Percentiles rank a stretch among this genome's conserved stretches.
Conservation (phyloP, 2,329 filamentous ascomycete species). For the Colletotrichum limetticola region DNA sequence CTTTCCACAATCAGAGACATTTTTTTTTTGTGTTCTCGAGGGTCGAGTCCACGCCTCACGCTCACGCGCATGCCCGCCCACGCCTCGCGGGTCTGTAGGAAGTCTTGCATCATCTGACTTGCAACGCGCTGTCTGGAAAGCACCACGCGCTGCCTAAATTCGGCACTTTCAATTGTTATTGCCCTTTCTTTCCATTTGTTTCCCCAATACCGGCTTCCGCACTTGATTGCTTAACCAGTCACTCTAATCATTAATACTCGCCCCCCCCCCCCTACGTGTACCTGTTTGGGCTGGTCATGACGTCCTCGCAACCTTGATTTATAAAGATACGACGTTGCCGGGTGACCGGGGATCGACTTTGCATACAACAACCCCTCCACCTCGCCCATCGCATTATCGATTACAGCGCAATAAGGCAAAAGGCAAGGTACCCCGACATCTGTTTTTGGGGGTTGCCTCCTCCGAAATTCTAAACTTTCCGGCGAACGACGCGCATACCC, state of each 20-base stretch:
- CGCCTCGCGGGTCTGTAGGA: too few relatives aligned
- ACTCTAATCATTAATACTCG: neutral
- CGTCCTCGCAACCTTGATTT: conserved; percentile 30
- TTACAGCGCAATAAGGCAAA: neutral
- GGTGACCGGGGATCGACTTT: conserved; percentile 24
- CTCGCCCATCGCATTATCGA: conserved; percentile 3
- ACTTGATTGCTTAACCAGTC: neutral
- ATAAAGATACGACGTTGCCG: conserved; percentile 31
- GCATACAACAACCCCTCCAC: conserved; percentile 19
- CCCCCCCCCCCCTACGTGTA: neutral
- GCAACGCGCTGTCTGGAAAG: neutral
- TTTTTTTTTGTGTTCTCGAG: conserved; percentile 6
- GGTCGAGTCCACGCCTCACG: conserved; percentile 27
- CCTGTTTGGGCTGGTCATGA: conserved; percentile 18
- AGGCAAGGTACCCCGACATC: neutral
- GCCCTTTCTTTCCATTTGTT: neutral
- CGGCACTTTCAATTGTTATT: neutral
- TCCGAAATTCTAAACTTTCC: neutral
- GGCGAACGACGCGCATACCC: conserved; percentile 14
- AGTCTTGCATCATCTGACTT: conserved; percentile 26
- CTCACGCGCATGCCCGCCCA: conserved; percentile 2
- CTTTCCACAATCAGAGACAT: conserved; percentile 26
- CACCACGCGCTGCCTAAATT: conserved; percentile 4
- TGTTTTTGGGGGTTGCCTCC: neutral
- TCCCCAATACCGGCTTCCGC: neutral